Percentiles rank a stretch among this genome's conserved stretches.
Evolutionary conservation across 2,329 filamentous ascomycete genomes (phyloP).

Genomic region (Aureobasidium musti): DNA sequence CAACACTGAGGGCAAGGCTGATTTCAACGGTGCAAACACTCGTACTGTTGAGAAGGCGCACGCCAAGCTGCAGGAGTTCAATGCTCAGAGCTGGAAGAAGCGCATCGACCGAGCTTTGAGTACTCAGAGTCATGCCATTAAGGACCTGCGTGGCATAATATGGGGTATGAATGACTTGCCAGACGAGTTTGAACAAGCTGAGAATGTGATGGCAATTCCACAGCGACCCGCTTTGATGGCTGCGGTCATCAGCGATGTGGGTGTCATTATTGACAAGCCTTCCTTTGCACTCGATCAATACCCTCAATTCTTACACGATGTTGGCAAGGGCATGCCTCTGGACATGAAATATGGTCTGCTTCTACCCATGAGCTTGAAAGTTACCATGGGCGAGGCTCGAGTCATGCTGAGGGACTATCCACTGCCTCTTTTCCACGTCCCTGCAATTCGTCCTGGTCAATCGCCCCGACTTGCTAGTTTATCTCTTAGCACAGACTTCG

Average conservation of each 20-base stretch:
- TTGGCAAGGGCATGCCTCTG: slow-evolving; percentile 95
- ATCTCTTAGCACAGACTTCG: slow-evolving; percentile 85
- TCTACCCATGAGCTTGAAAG: slow-evolving; percentile 82
- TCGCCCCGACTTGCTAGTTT: slow-evolving; percentile 78
- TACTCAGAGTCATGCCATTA: slow-evolving; percentile 71
- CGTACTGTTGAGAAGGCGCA: slow-evolving; percentile 76
- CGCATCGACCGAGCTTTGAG: slow-evolving; percentile 77
- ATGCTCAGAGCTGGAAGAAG: slow-evolving; percentile 87
- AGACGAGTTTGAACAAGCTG: slow-evolving; percentile 77
- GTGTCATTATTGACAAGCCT: slow-evolving; percentile 85
- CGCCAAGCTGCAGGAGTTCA: slow-evolving; percentile 72
- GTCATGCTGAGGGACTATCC: slow-evolving; percentile 92
- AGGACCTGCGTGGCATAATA: slow-evolving; percentile 75
- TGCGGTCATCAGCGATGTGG: slow-evolving; percentile 77
- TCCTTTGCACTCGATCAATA: slow-evolving; percentile 82
- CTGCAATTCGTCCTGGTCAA: slow-evolving; percentile 75
- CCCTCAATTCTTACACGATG: slow-evolving; percentile 78
- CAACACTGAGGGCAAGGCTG: slow-evolving; percentile 74
- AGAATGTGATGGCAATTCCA: slow-evolving; percentile 82
- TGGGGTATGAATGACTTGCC: slow-evolving; percentile 80
- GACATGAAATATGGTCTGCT: slow-evolving; percentile 89
- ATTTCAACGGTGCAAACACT: slow-evolving; percentile 70
- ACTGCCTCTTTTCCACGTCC: slow-evolving; percentile 86
- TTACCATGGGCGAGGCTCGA: slow-evolving; percentile 87
- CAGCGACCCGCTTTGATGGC: slow-evolving; percentile 82